Conservation (phyloP, 495 filamentous ascomycete species). For the Hypoxylon perforatum region DNA sequence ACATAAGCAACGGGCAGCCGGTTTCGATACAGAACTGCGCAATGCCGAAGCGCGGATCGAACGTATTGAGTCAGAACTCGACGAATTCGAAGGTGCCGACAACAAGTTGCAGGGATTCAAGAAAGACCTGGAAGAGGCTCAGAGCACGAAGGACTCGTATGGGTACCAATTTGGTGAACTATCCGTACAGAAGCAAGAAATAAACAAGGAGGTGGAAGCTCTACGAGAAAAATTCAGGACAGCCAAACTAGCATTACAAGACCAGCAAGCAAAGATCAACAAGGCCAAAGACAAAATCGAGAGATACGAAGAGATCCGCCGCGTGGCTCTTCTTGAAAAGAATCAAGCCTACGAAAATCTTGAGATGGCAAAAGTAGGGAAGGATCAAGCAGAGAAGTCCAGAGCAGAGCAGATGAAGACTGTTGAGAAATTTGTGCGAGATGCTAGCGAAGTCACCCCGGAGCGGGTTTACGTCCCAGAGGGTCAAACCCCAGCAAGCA, state of each 20-base stretch:
- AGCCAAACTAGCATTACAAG: constrained; percentile 53
- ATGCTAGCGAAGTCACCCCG: constrained; percentile 67
- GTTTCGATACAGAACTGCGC: constrained; percentile 41
- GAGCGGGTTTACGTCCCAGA: constrained; percentile 72
- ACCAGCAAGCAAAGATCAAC: constrained; percentile 56
- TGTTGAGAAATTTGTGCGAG: constrained; percentile 65
- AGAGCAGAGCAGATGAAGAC: constrained; percentile 55
- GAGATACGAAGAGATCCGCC: constrained; percentile 61
- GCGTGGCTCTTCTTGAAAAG: constrained; percentile 68
- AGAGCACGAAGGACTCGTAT: constrained; percentile 48
- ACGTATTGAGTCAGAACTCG: constrained; percentile 49
- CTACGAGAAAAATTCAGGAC: constrained; percentile 40
- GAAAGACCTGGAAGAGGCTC: constrained; percentile 46
- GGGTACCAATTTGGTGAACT: constrained; percentile 56
- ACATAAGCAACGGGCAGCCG: constrained; percentile 53
- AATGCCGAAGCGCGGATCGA: constrained; percentile 40
- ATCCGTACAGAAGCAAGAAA: constrained; percentile 48
- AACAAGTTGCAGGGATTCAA: constrained; percentile 50
- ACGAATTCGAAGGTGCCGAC: constrained; percentile 58
- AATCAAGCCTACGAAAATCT: constrained; percentile 69
- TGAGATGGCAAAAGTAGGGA: constrained; percentile 60
- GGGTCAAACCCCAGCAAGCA: constrained; percentile 70
- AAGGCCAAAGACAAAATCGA: constrained; percentile 70
- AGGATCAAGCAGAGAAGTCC: constrained; percentile 56
- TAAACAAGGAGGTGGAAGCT: constrained; percentile 48